Evolutionary conservation across 768 basidiomycete species (phyloP).

Genomic region (Sporobolomyces phaffii): DNA sequence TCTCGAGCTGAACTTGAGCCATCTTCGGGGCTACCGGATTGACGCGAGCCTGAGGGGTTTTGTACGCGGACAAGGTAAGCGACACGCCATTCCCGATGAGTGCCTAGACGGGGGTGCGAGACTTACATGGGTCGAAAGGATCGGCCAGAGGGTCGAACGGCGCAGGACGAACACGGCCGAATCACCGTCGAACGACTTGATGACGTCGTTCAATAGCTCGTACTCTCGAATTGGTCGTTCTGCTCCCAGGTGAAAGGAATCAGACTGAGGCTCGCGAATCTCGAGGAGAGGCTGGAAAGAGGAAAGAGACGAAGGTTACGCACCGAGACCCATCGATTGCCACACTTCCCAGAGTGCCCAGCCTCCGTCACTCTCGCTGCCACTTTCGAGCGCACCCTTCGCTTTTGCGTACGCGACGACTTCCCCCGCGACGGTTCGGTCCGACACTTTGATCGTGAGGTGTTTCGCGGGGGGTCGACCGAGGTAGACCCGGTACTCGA

Average conservation of each 20-base stretch:
- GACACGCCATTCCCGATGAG: too few relatives aligned
- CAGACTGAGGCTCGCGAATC: too few relatives aligned
- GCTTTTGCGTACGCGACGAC: conserved; percentile 61
- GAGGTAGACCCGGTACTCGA: conserved; percentile 59
- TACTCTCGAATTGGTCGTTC: conserved; percentile 86
- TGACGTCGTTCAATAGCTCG: conserved; percentile 71
- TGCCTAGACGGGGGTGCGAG: too few relatives aligned
- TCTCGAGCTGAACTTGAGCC: conserved; percentile 79
- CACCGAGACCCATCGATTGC: conserved; percentile 89
- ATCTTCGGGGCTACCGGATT: conserved; percentile 46
- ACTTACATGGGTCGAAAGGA: conserved; percentile 21
- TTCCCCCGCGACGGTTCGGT: conserved; percentile 65
- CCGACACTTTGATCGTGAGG: conserved; percentile 59
- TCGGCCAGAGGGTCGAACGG: conserved; percentile 58
- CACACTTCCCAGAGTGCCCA: conserved; percentile 91
- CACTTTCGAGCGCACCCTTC: conserved; percentile 60
- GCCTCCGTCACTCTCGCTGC: conserved; percentile 53
- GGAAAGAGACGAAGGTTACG: conserved; percentile 33
- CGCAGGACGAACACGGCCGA: conserved; percentile 74
- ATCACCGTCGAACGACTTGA: conserved; percentile 79
- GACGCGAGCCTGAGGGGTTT: conserved; percentile 6
- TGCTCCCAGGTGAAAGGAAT: not conserved
- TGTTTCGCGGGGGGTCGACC: conserved; percentile 65
- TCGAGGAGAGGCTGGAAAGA: too few relatives aligned
- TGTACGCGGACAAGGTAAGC: too few relatives aligned